These are phyloP conservation scores for Mucor sp. DNA, from an alignment of 371 early-diverging fungal species.

Conservation along the genomic window DNA sequence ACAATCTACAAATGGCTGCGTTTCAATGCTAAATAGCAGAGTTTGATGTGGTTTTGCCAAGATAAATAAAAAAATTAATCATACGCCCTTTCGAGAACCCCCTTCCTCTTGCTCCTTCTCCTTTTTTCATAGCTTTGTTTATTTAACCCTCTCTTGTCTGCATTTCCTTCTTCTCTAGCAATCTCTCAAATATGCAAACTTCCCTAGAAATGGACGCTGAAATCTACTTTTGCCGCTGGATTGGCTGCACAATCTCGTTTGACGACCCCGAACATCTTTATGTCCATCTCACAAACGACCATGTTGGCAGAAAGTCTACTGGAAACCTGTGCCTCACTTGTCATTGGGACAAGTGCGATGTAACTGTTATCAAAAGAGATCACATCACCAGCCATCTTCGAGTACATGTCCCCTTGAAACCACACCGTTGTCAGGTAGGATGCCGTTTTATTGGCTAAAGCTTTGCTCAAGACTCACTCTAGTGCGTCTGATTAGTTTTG, in stretches of 20 bases:
- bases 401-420: slow-evolving; percentile 92
- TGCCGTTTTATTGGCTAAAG: neutral
- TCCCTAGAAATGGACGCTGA: slow-evolving; percentile 18
- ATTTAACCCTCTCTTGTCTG: slow-evolving; percentile 5
- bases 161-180: neutral
- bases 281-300: slow-evolving; percentile 81
- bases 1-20: slow-evolving; percentile 8
- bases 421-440: slow-evolving; percentile 73
- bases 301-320: slow-evolving; percentile 89
- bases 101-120: neutral
- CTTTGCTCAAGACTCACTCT: neutral
- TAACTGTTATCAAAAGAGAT: slow-evolving; percentile 82
- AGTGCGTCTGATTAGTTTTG: slow-evolving; percentile 51
- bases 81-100: slow-evolving; percentile 9
- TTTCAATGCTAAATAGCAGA: neutral
- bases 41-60: slow-evolving; percentile 7
- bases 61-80: slow-evolving; percentile 12
- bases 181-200: slow-evolving; percentile 15
- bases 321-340: slow-evolving; percentile 88
- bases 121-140: neutral
- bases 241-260: slow-evolving; percentile 53
- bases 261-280: slow-evolving; percentile 83
- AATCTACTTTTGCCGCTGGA: slow-evolving; percentile 51
- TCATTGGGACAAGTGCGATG: slow-evolving; percentile 84
- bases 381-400: slow-evolving; percentile 93